Conservation (phyloP, 352 stramenopile species). For the Phytopythium kandeliae region DNA sequence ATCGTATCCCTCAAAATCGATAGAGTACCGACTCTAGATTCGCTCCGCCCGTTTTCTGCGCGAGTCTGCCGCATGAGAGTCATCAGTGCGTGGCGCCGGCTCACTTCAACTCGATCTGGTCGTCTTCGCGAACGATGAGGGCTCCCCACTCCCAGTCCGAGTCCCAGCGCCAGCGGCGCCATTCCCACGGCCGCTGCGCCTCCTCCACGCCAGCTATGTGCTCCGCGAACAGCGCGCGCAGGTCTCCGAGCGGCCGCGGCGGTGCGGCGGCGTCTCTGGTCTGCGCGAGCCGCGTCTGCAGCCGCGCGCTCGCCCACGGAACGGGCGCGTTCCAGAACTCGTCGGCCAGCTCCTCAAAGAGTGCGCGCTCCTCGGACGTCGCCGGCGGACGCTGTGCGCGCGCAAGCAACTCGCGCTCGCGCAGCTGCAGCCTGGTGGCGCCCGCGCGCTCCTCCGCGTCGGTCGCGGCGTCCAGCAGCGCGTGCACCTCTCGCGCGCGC, state of each 20-base stretch:
- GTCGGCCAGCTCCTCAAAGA: conserved; percentile 55
- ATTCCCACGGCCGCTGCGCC: conserved; percentile 29
- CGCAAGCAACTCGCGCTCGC: conserved; percentile 32
- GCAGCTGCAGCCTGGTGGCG: conserved; percentile 17
- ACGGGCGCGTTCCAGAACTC: conserved; percentile 70
- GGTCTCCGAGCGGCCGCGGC: conserved; percentile 25
- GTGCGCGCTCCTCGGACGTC: conserved; percentile 20
- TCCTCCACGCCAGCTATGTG: conserved; percentile 21
- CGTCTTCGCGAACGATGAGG: conserved; percentile 8
- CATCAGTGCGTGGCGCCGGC: not conserved
- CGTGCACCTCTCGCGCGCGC: conserved; percentile 37
- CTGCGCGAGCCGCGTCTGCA: conserved; percentile 25
- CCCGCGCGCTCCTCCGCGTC: conserved; percentile 41
- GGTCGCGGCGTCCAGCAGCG: conserved; percentile 51
- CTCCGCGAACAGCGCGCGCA: conserved; percentile 35
- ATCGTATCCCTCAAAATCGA: not conserved
- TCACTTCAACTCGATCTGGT: conserved; percentile 3
- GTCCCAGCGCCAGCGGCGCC: conserved; percentile 38
- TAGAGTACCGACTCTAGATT: no score
- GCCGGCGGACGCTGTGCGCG: conserved; percentile 34
- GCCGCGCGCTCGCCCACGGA: conserved; percentile 31
- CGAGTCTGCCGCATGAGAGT: no score
- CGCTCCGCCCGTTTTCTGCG: no score
- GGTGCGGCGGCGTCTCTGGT: conserved; percentile 9
- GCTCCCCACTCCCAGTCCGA: conserved; percentile 42